phyloP scores from a whole-genome alignment of 306 rosid genomes.

The Prunus mira region DNA sequence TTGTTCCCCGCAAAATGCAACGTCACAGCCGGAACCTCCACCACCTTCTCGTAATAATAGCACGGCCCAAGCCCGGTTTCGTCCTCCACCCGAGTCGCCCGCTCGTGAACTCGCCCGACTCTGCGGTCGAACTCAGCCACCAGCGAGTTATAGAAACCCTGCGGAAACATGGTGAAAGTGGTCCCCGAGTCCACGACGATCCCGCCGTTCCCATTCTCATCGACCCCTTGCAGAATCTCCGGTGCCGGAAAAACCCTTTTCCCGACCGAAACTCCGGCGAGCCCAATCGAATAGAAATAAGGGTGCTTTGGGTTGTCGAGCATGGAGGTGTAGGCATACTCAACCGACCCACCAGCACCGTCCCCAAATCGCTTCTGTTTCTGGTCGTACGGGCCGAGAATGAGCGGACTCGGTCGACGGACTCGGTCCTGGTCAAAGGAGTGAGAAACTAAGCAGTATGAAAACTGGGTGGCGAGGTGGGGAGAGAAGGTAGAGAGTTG shows the following conservation, averaged over 20 bases:
- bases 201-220: slow-evolving; percentile 61
- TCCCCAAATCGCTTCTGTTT: slow-evolving; percentile 16
- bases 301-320: slow-evolving; percentile 81
- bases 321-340: slow-evolving; percentile 69
- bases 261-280: slow-evolving; percentile 70
- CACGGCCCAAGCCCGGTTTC: slow-evolving; percentile 80
- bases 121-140: slow-evolving; percentile 68
- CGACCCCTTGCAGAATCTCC: slow-evolving; percentile 46
- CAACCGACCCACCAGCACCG: not conserved
- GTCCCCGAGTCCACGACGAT: slow-evolving; percentile 93
- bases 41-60: slow-evolving; percentile 39
- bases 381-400: slow-evolving; percentile 55
- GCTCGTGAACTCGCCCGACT: slow-evolving; percentile 46
- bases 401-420: slow-evolving; percentile 77
- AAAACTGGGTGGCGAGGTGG: slow-evolving; percentile 69
- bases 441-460: slow-evolving; percentile 86
- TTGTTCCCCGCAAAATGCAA: slow-evolving; percentile 62
- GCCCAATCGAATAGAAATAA: slow-evolving; percentile 72
- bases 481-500: slow-evolving; percentile 66
- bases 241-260: slow-evolving; percentile 51
- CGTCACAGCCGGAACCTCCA: slow-evolving; percentile 51
- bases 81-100: slow-evolving; percentile 64
- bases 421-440: slow-evolving; percentile 62
- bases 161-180: slow-evolving; percentile 86
- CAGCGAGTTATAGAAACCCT: slow-evolving; percentile 52